Conservation (phyloP, 306 rosid genomes). For the Cicer yamashitae region DNA sequence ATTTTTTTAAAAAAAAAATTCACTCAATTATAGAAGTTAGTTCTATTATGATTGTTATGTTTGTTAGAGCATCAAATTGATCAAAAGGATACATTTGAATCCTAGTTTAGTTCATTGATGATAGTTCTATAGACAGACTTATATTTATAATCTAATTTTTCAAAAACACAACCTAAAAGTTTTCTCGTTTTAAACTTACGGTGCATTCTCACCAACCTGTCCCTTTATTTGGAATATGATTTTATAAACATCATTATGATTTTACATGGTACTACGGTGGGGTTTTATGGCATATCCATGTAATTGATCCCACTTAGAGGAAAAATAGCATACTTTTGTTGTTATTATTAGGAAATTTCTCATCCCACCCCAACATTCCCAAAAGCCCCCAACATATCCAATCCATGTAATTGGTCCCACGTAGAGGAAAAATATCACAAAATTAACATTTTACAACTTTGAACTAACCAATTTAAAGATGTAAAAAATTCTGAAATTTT, state of each 20-base stretch:
- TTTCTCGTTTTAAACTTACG: not conserved
- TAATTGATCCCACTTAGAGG: not conserved
- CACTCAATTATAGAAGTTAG: too few relatives aligned
- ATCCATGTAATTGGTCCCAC: too few relatives aligned
- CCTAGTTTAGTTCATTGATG: slow-evolving; percentile 20
- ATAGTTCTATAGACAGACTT: slow-evolving; percentile 1
- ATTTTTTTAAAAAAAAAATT: too few relatives aligned
- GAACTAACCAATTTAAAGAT: too few relatives aligned
- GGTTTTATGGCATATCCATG: slow-evolving; percentile 3
- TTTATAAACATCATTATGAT: not conserved
- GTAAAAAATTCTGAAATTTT: too few relatives aligned
- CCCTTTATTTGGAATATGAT: slow-evolving; percentile 30
- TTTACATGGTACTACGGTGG: not conserved
- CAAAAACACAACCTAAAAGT: not conserved
- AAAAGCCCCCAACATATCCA: too few relatives aligned
- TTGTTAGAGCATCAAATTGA: too few relatives aligned
- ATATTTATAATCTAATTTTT: slow-evolving; percentile 7
- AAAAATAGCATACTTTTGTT: not conserved
- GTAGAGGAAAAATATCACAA: too few relatives aligned
- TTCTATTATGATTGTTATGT: too few relatives aligned
- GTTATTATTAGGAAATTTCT: not conserved
- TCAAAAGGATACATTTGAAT: slow-evolving; percentile 13
- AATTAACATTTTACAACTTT: too few relatives aligned
- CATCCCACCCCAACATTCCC: too few relatives aligned
- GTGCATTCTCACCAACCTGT: slow-evolving; percentile 3